A percentile compares a stretch with the other conserved stretches of the same genome.
phyloP scores from a whole-genome alignment of 2,329 filamentous ascomycete species.

The Ceratocystis smalleyi region DNA sequence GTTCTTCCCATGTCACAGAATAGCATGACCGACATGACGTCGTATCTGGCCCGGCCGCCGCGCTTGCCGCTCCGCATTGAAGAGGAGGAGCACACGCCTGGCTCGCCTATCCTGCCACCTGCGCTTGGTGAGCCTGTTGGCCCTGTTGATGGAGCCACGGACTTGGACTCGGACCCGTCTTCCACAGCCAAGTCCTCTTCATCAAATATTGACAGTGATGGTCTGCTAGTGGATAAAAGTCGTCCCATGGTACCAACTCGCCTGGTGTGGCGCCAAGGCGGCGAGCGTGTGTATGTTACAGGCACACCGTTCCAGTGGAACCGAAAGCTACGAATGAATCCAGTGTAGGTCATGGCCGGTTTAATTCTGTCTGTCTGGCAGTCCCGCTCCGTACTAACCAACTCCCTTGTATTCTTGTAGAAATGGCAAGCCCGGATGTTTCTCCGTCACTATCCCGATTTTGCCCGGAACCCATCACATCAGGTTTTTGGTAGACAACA shows the following conservation, averaged over 20 bases:
- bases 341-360: slow-evolving; percentile 49
- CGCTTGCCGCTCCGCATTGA: slow-evolving; percentile 85
- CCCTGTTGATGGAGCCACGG: slow-evolving; percentile 30
- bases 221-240: slow-evolving; percentile 58
- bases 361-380: background rate
- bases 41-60: slow-evolving; percentile 57
- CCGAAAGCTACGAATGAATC: slow-evolving; percentile 74
- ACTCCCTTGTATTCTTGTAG: slow-evolving; percentile 23
- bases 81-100: slow-evolving; percentile 75
- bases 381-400: slow-evolving; percentile 6
- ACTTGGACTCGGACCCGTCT: slow-evolving; percentile 33
- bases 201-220: slow-evolving; percentile 55
- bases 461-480: slow-evolving; percentile 91
- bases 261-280: slow-evolving; percentile 71
- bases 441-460: slow-evolving; percentile 65
- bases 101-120: slow-evolving; percentile 72
- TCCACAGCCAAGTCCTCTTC: slow-evolving; percentile 41
- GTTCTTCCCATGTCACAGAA: slow-evolving; percentile 32
- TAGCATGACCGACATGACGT: slow-evolving; percentile 47
- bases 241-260: slow-evolving; percentile 66
- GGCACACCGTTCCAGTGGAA: slow-evolving; percentile 97
- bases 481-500: slow-evolving; percentile 86
- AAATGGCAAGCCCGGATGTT: slow-evolving; percentile 43
- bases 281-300: slow-evolving; percentile 88
- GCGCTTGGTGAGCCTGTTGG: slow-evolving; percentile 28